A percentile compares a stretch with the other conserved stretches of the same genome.
Evolutionary conservation across 1,284 basidiomycete species (phyloP).

Genomic region (Irpex lacteus): DNA sequence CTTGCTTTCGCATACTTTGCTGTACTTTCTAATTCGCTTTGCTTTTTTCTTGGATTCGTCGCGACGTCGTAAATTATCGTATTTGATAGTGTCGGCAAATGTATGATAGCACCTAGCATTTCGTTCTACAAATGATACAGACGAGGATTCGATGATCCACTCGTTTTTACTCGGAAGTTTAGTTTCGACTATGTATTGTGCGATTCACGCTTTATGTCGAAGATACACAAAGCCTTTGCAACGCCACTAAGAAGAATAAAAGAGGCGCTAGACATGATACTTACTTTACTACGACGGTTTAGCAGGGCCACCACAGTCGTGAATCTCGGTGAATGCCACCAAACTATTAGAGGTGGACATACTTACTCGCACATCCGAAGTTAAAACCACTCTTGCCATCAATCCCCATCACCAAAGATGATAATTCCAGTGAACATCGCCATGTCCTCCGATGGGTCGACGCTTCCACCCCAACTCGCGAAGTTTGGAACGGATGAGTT

Average conservation of each 20-base stretch:
- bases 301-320: no score
- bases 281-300: no score
- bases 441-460: constrained; percentile 26
- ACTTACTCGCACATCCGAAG: no score
- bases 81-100: not conserved
- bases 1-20: not conserved
- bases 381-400: no score
- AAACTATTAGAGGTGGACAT: no score
- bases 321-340: no score
- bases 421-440: constrained; percentile 27
- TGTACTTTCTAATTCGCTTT: not conserved
- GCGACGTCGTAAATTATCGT: not conserved
- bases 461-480: constrained; percentile 57
- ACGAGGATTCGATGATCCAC: not conserved
- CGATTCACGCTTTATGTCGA: no score
- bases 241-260: no score
- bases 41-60: not conserved
- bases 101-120: not conserved
- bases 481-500: constrained; percentile 68
- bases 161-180: not conserved
- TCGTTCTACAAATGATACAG: not conserved
- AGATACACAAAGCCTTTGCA: no score
- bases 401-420: constrained; percentile 16
- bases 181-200: not conserved
- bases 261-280: no score